These are phyloP conservation scores for Lepiota venenata DNA, from an alignment of 768 basidiomycete species.

Conservation along the genomic window DNA sequence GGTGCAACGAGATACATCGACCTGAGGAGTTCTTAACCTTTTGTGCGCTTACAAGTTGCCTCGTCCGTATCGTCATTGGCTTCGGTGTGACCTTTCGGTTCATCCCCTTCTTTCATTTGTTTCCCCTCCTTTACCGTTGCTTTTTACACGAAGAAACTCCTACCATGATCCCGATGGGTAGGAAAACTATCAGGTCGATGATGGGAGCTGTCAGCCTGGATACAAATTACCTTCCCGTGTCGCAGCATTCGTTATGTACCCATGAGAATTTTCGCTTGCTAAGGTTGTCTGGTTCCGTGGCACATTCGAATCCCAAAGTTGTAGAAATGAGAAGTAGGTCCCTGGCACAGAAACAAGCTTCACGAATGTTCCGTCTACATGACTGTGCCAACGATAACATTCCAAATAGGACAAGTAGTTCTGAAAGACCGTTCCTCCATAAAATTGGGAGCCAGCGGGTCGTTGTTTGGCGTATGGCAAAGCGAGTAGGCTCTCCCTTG, in stretches of 20 bases:
- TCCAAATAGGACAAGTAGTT: constrained; percentile 51
- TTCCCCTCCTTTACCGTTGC: constrained; percentile 44
- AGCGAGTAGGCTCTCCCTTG: no score
- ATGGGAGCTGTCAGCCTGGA: constrained; percentile 50
- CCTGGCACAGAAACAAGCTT: constrained; percentile 45
- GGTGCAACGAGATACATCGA: no score
- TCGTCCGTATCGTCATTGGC: no score
- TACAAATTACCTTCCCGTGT: constrained; percentile 52
- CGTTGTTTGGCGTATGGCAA: no score
- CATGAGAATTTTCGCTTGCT: constrained; percentile 23
- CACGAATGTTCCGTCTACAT: constrained; percentile 43
- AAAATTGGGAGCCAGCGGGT: no score
- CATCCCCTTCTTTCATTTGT: constrained; percentile 46
- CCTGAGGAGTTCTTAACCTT: no score
- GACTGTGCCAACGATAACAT: constrained; percentile 64
- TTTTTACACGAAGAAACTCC: constrained; percentile 61
- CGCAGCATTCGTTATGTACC: constrained; percentile 42
- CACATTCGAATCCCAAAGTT: constrained; percentile 14
- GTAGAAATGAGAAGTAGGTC: constrained; percentile 44
- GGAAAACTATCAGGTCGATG: constrained; percentile 53
- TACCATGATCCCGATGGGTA: constrained; percentile 59
- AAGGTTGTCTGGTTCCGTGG: constrained; percentile 15
- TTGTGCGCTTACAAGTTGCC: no score
- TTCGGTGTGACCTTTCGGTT: constrained; percentile 16
- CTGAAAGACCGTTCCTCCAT: constrained; percentile 52